These are phyloP conservation scores for Phytopythium chamaehyphon DNA, from an alignment of 352 stramenopile genomes.

Conservation along the genomic window DNA sequence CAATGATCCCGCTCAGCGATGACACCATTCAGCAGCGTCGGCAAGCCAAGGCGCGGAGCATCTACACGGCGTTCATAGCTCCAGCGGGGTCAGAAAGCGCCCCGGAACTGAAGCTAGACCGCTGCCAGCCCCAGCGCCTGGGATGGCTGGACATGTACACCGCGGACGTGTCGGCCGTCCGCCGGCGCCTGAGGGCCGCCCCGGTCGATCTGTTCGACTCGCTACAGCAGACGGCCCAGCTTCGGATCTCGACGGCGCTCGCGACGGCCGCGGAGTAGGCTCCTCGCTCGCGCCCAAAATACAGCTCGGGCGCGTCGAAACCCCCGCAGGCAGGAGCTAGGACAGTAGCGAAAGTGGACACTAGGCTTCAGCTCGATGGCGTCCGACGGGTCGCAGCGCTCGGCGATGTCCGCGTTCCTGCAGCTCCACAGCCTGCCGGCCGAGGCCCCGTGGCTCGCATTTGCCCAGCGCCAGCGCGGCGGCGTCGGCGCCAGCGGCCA, in stretches of 20 bases:
- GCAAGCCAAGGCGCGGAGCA: conserved; percentile 32
- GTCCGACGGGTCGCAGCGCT: too few relatives aligned
- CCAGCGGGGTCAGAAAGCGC: neutral
- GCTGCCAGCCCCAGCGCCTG: conserved; percentile 8
- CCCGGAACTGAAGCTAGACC: neutral
- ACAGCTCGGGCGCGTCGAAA: too few relatives aligned
- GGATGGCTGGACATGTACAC: conserved; percentile 55
- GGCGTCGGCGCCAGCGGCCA: too few relatives aligned
- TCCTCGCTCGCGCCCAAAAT: too few relatives aligned
- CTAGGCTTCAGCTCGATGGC: too few relatives aligned
- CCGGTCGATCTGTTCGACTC: conserved; percentile 41
- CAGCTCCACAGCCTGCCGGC: too few relatives aligned
- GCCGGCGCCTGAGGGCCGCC: conserved; percentile 18
- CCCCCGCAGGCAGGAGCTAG: too few relatives aligned
- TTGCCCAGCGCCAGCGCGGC: conserved; percentile 35
- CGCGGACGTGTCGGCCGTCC: conserved; percentile 29
- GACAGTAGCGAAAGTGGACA: too few relatives aligned
- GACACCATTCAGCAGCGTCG: conserved; percentile 27
- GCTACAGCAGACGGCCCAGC: conserved; percentile 47
- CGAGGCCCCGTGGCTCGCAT: conserved; percentile 37
- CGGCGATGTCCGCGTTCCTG: too few relatives aligned
- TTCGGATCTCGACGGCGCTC: conserved; percentile 39
- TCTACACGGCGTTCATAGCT: conserved; percentile 46
- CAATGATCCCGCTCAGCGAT: conserved; percentile 33
- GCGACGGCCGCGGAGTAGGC: neutral